These are phyloP conservation scores for Colletotrichum tamarilloi DNA, from an alignment of 2,329 filamentous ascomycete species.

Conservation along the genomic window DNA sequence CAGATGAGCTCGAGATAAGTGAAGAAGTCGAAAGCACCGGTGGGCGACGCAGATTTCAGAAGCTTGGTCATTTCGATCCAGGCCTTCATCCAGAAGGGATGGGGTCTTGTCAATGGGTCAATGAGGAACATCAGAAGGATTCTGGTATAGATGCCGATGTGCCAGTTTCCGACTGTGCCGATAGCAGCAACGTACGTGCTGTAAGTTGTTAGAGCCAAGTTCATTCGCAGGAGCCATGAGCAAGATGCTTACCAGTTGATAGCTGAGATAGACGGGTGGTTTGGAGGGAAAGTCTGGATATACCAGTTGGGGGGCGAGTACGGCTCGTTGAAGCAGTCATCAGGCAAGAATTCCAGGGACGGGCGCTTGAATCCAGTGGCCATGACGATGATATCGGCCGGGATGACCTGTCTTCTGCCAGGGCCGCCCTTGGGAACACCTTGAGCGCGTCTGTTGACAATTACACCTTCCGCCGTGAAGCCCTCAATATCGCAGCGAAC, in stretches of 20 bases:
- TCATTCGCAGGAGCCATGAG: neutral
- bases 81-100: constrained; percentile 79
- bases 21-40: constrained; percentile 87
- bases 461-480: constrained; percentile 72
- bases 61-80: constrained; percentile 88
- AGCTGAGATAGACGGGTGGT: constrained; percentile 77
- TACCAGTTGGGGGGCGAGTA: constrained; percentile 90
- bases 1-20: constrained; percentile 87
- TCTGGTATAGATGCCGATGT: constrained; percentile 90
- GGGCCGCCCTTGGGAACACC: constrained; percentile 83
- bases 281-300: constrained; percentile 84
- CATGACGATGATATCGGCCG: constrained; percentile 83
- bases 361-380: constrained; percentile 86
- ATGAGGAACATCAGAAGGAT: constrained; percentile 88
- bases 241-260: constrained; percentile 70
- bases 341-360: constrained; percentile 77
- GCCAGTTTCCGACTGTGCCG: constrained; percentile 86
- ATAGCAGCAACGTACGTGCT: constrained; percentile 86
- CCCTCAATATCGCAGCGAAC: constrained; percentile 81
- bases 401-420: constrained; percentile 72
- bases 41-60: constrained; percentile 77
- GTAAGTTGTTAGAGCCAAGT: neutral
- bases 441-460: constrained; percentile 76
- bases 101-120: constrained; percentile 80
- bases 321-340: constrained; percentile 77